These are phyloP conservation scores for Pseudogymnoascus sp. DNA, from an alignment of 2,329 filamentous ascomycete species.

Conservation along the genomic window DNA sequence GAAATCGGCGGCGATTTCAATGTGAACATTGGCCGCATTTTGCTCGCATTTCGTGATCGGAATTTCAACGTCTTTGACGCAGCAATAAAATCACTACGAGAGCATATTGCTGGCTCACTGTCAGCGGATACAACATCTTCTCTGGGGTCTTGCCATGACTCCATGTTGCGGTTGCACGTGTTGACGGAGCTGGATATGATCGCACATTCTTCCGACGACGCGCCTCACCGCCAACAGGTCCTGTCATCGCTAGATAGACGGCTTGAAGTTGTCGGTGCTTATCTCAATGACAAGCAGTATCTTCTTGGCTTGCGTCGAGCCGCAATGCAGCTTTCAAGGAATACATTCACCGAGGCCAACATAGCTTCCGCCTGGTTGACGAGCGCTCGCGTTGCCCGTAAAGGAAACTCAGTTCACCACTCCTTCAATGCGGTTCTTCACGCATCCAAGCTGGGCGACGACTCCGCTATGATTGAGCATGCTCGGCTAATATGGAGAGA, in stretches of 20 bases:
- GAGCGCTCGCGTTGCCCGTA: slow-evolving; percentile 77
- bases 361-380: slow-evolving; percentile 79
- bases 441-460: slow-evolving; percentile 74
- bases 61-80: slow-evolving; percentile 44
- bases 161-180: slow-evolving; percentile 78
- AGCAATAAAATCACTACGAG: slow-evolving; percentile 56
- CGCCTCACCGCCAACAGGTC: slow-evolving; percentile 32
- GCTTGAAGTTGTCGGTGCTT: slow-evolving; percentile 83
- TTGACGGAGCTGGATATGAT: slow-evolving; percentile 82
- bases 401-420: slow-evolving; percentile 72
- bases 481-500: slow-evolving; percentile 89
- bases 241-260: slow-evolving; percentile 59
- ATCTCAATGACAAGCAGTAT: slow-evolving; percentile 89
- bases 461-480: slow-evolving; percentile 87
- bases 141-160: slow-evolving; percentile 73
- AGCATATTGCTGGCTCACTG: slow-evolving; percentile 63
- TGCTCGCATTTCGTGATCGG: slow-evolving; percentile 50
- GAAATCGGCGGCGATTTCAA: slow-evolving; percentile 62
- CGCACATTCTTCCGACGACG: slow-evolving; percentile 39
- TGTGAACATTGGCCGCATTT: slow-evolving; percentile 63
- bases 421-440: slow-evolving; percentile 92
- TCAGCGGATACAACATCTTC: slow-evolving; percentile 72
- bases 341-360: slow-evolving; percentile 59
- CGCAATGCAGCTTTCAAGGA: slow-evolving; percentile 72
- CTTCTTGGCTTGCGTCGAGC: slow-evolving; percentile 78